Percentiles rank a stretch among this genome's conserved stretches.
These are phyloP conservation scores for Neurospora sp. DNA, from an alignment of 495 filamentous ascomycete species.

Conservation along the genomic window DNA sequence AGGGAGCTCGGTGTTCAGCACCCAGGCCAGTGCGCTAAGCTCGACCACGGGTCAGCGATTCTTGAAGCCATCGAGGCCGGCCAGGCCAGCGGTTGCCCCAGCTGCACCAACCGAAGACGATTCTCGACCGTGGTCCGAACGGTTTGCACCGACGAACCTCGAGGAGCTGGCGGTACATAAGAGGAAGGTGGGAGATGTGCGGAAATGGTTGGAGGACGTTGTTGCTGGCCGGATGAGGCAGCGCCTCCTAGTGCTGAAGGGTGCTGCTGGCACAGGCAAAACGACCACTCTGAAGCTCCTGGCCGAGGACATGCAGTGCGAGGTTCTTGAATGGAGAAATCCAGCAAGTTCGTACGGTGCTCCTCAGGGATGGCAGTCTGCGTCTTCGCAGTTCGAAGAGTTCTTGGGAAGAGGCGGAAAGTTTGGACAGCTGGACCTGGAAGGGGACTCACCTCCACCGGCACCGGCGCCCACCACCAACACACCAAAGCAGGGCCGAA, in stretches of 20 bases:
- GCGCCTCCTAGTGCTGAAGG: slow-evolving; percentile 74
- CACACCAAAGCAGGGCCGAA: slow-evolving; percentile 12
- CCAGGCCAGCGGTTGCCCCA: slow-evolving; percentile 6
- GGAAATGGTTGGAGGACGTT: slow-evolving; percentile 66
- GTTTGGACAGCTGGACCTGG: slow-evolving; percentile 65
- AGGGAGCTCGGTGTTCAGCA: background rate
- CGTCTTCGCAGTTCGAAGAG: slow-evolving; percentile 75
- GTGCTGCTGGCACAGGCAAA: slow-evolving; percentile 88
- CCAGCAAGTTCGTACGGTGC: slow-evolving; percentile 51
- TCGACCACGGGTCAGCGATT: slow-evolving; percentile 28
- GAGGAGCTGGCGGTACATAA: slow-evolving; percentile 87
- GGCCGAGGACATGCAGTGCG: slow-evolving; percentile 57
- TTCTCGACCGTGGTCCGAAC: slow-evolving; percentile 73
- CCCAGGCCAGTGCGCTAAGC: slow-evolving; percentile 5
- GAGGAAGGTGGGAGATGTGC: slow-evolving; percentile 81
- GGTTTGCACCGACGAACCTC: slow-evolving; percentile 61
- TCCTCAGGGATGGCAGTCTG: slow-evolving; percentile 48
- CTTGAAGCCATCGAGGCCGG: slow-evolving; percentile 9
- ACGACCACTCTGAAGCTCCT: slow-evolving; percentile 75
- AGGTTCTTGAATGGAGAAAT: slow-evolving; percentile 86
- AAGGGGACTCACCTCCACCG: slow-evolving; percentile 18
- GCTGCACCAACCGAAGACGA: slow-evolving; percentile 23
- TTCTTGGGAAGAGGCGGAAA: slow-evolving; percentile 71
- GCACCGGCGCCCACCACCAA: background rate
- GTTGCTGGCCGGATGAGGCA: slow-evolving; percentile 53